phyloP scores from a whole-genome alignment of 169 alveolate genomes.

The Eimeria acervulina region DNA sequence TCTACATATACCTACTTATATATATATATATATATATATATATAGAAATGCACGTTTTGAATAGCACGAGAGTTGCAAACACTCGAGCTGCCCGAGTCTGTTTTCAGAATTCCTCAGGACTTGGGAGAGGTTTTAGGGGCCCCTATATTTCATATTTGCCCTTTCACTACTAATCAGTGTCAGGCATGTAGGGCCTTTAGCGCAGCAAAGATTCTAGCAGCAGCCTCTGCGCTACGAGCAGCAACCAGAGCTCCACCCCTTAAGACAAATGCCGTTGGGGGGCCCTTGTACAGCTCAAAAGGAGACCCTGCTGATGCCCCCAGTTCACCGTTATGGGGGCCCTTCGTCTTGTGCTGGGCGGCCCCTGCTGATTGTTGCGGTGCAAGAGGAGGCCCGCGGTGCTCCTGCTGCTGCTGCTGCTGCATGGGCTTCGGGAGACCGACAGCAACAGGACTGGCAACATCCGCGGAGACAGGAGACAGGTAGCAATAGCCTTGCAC shows the following conservation, averaged over 20 bases:
- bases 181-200: neutral
- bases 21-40: too few relatives aligned
- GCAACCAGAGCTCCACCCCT: conserved; percentile 53
- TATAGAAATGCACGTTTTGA: too few relatives aligned
- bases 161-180: too few relatives aligned
- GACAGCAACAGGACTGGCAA: neutral
- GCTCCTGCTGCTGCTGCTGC: neutral
- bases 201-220: conserved; percentile 8
- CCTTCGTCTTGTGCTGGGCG: neutral
- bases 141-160: too few relatives aligned
- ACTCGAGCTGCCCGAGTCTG: too few relatives aligned
- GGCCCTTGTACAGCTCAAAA: neutral
- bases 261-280: conserved; percentile 24
- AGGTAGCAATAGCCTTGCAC: conserved; percentile 58
- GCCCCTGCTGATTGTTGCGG: neutral
- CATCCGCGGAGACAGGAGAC: neutral
- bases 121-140: too few relatives aligned
- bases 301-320: too few relatives aligned
- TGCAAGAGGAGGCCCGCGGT: neutral
- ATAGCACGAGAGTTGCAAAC: too few relatives aligned
- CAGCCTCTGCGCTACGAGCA: conserved; percentile 34
- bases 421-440: too few relatives aligned
- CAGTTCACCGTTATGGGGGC: neutral
- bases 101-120: too few relatives aligned
- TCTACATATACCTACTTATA: too few relatives aligned